Percentiles rank a stretch among this genome's conserved stretches.
Evolutionary conservation across 2,329 filamentous ascomycete species (phyloP).

Genomic region (Chrysoporthe cubensis): DNA sequence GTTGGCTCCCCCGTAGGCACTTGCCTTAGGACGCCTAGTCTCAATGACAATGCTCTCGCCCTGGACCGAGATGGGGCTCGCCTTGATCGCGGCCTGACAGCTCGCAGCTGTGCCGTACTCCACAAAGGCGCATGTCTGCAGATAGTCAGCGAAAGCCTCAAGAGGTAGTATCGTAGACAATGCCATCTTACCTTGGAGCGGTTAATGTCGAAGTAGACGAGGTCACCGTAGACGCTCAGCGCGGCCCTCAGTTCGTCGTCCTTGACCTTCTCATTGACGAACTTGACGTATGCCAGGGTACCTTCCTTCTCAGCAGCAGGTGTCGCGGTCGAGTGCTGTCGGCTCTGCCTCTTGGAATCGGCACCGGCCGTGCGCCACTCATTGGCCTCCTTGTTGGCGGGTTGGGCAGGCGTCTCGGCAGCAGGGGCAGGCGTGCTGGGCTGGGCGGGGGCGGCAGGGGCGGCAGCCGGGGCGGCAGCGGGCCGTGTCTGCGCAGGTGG

Average conservation of each 20-base stretch:
- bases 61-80: conserved; percentile 85
- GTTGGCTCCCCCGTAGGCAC: conserved; percentile 71
- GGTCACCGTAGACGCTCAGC: conserved; percentile 72
- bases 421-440: conserved; percentile 42
- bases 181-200: conserved; percentile 71
- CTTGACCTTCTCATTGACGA: conserved; percentile 84
- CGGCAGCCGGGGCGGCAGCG: conserved; percentile 49
- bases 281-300: conserved; percentile 90
- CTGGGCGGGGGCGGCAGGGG: conserved; percentile 45
- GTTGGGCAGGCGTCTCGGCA: conserved; percentile 42
- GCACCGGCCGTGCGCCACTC: conserved; percentile 90
- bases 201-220: conserved; percentile 78
- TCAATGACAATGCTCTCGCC: conserved; percentile 85
- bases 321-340: conserved; percentile 67
- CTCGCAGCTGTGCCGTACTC: conserved; percentile 83
- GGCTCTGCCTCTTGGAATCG: conserved; percentile 83
- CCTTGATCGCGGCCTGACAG: conserved; percentile 80
- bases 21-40: conserved; percentile 79
- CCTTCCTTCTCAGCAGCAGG: conserved; percentile 71
- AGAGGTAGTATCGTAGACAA: background rate
- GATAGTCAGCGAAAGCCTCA: conserved; percentile 31
- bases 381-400: conserved; percentile 51
- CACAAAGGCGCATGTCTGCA: conserved; percentile 92
- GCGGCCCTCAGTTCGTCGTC: conserved; percentile 71
- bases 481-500: conserved; percentile 56